phyloP scores from a whole-genome alignment of 2,329 filamentous ascomycete genomes.

The Cyphellophora europaea region DNA sequence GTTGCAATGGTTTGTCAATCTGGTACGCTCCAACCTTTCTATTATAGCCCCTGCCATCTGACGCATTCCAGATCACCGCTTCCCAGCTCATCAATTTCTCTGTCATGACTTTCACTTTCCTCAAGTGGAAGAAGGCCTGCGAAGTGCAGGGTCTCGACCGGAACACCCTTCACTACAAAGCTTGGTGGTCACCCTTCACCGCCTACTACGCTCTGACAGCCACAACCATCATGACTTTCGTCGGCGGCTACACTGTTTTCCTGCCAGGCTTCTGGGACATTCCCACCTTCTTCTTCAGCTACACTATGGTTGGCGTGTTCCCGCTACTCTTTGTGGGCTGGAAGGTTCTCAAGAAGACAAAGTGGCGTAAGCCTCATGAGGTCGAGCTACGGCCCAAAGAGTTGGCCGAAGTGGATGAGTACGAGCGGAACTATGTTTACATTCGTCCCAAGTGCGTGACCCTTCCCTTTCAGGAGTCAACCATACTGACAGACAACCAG shows the following conservation, averaged over 20 bases:
- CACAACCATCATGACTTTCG: slow-evolving; percentile 62
- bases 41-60: background rate
- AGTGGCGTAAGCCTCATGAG: slow-evolving; percentile 45
- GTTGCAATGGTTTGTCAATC: slow-evolving; percentile 61
- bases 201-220: slow-evolving; percentile 57
- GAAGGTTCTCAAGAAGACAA: slow-evolving; percentile 61
- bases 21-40: slow-evolving; percentile 29
- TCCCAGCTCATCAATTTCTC: slow-evolving; percentile 67
- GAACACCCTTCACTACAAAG: slow-evolving; percentile 60
- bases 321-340: slow-evolving; percentile 60
- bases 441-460: slow-evolving; percentile 41
- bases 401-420: slow-evolving; percentile 58
- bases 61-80: slow-evolving; percentile 47
- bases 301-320: slow-evolving; percentile 65
- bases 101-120: slow-evolving; percentile 60
- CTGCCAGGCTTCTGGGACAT: slow-evolving; percentile 59
- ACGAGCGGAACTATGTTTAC: slow-evolving; percentile 52
- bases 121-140: slow-evolving; percentile 62
- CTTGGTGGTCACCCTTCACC: slow-evolving; percentile 59
- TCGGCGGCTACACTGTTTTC: slow-evolving; percentile 69
- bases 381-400: slow-evolving; percentile 52
- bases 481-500: background rate
- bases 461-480: background rate
- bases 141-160: slow-evolving; percentile 60
- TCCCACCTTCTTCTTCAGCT: slow-evolving; percentile 66